Conservation (phyloP, 2,329 filamentous ascomycete genomes). For the Teratosphaeria destructans region DNA sequence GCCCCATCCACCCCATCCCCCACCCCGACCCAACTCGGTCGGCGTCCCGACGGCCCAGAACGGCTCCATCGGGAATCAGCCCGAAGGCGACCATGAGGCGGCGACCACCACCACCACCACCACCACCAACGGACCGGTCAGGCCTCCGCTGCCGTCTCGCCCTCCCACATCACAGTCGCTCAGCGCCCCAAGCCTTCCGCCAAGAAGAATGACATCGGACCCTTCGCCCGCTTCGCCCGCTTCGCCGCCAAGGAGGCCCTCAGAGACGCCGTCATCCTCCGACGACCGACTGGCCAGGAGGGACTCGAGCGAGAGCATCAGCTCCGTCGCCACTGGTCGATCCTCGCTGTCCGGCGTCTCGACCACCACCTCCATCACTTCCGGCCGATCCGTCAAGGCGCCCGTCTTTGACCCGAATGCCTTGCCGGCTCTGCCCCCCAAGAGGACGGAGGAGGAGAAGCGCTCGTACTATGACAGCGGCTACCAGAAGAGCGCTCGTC, state of each 20-base stretch:
- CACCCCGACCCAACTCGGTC: constrained; percentile 29
- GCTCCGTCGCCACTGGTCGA: constrained; percentile 37
- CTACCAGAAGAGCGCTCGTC: constrained; percentile 9
- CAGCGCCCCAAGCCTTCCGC: constrained; percentile 37
- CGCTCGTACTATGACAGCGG: constrained; percentile 19
- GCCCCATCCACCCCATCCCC: constrained; percentile 6
- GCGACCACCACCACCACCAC: too few relatives aligned
- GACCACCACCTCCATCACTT: constrained; percentile 23
- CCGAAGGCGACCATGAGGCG: constrained; percentile 14
- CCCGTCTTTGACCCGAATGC: constrained; percentile 47
- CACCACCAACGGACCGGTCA: constrained; percentile 9
- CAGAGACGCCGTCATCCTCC: constrained; percentile 24
- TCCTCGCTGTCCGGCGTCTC: constrained; percentile 43
- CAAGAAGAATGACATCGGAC: constrained; percentile 29
- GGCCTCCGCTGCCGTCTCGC: constrained; percentile 37
- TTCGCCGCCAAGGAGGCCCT: constrained; percentile 35
- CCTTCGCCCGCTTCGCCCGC: constrained; percentile 31
- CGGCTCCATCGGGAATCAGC: constrained; percentile 30
- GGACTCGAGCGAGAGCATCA: constrained; percentile 41
- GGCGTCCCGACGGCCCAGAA: constrained; percentile 23
- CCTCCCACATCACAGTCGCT: constrained; percentile 28
- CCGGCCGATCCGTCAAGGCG: constrained; percentile 24
- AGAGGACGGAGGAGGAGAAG: constrained; percentile 32
- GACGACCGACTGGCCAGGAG: constrained; percentile 24
- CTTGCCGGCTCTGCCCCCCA: constrained; percentile 46